Evolutionary conservation across 2,329 filamentous ascomycete species (phyloP).

Genomic region (Amylocarpus encephaloides): DNA sequence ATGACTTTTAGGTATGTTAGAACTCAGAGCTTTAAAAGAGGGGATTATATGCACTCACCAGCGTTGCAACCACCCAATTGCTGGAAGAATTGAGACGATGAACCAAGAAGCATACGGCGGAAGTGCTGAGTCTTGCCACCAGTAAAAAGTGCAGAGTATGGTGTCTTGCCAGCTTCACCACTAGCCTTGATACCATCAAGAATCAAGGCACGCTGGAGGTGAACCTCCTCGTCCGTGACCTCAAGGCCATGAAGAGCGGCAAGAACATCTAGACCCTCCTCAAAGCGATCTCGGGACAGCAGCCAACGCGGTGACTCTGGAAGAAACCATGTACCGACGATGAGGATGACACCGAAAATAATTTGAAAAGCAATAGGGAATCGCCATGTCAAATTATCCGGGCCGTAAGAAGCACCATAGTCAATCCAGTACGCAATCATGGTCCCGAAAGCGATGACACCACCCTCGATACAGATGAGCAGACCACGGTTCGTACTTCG

Average conservation of each 20-base stretch:
- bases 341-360: constrained; percentile 80
- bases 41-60: background rate
- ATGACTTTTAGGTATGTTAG: constrained; percentile 30
- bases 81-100: constrained; percentile 46
- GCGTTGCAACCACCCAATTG: constrained; percentile 42
- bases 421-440: constrained; percentile 97
- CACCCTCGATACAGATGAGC: constrained; percentile 48
- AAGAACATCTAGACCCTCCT: constrained; percentile 95
- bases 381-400: constrained; percentile 81
- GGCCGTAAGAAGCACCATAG: constrained; percentile 88
- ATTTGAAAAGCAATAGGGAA: constrained; percentile 87
- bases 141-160: constrained; percentile 41
- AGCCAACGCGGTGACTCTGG: constrained; percentile 97
- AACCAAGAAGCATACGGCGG: constrained; percentile 45
- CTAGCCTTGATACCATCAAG: constrained; percentile 35
- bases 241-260: constrained; percentile 78
- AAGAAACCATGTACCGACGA: constrained; percentile 78
- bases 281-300: constrained; percentile 90
- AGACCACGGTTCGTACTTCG: constrained; percentile 39
- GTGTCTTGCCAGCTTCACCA: constrained; percentile 27
- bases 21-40: background rate
- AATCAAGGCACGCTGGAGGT: constrained; percentile 30
- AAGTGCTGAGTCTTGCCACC: constrained; percentile 49
- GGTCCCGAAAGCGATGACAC: constrained; percentile 52
- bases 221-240: constrained; percentile 38